A percentile compares a stretch with the other conserved stretches of the same genome.
phyloP scores from a whole-genome alignment of 2,329 filamentous ascomycete genomes.

The Aspergillus pseudonomiae region DNA sequence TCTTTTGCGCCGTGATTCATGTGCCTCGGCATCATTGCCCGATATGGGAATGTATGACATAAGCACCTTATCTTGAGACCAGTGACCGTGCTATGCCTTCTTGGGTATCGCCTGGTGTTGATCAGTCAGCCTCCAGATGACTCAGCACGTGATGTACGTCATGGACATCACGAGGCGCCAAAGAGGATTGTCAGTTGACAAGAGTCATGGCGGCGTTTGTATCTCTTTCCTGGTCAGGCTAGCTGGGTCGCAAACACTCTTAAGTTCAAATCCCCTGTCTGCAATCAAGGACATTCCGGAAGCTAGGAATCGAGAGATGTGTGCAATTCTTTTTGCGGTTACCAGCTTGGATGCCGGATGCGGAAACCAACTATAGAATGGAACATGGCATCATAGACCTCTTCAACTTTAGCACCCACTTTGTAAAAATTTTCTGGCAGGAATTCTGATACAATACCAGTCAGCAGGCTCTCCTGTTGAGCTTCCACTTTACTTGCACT shows the following conservation, averaged over 20 bases:
- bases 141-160: conserved; percentile 7
- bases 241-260: background rate
- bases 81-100: background rate
- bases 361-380: conserved; percentile 21
- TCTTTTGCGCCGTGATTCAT: background rate
- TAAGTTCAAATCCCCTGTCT: background rate
- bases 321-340: conserved; percentile 25
- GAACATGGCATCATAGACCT: conserved; percentile 18
- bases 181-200: conserved; percentile 2
- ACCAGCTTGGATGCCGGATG: conserved; percentile 28
- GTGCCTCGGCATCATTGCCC: conserved; percentile 20
- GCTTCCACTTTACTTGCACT: background rate
- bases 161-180: conserved; percentile 4
- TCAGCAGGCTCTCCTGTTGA: background rate
- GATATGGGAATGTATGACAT: conserved; percentile 13
- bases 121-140: conserved; percentile 3
- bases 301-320: background rate
- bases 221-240: background rate
- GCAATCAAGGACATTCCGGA: conserved; percentile 8
- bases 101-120: background rate
- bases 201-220: background rate
- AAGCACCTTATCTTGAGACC: conserved; percentile 11
- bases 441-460: background rate
- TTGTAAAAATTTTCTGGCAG: background rate
- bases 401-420: background rate